Evolutionary conservation across 176 grass and related monocot genomes (phyloP).

Genomic region (Poa annua): DNA sequence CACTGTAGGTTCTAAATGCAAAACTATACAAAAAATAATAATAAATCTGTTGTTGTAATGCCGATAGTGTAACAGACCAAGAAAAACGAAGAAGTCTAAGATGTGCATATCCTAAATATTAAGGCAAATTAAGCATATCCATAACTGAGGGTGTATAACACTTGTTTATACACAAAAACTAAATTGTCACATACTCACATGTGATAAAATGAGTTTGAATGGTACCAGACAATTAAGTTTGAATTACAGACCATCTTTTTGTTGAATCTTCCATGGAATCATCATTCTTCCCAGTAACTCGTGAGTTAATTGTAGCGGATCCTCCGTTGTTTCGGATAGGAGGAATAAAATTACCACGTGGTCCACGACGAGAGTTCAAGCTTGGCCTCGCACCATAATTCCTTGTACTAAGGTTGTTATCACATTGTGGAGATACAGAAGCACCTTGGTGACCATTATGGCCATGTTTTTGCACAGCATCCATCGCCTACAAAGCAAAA

Average conservation of each 20-base stretch:
- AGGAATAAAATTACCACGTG: slow-evolving; percentile 90
- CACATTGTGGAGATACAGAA: slow-evolving; percentile 72
- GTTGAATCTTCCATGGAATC: slow-evolving; percentile 91
- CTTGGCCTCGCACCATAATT: slow-evolving; percentile 76
- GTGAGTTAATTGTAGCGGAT: slow-evolving; percentile 55
- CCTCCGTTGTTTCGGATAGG: slow-evolving; percentile 87
- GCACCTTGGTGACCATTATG: slow-evolving; percentile 51
- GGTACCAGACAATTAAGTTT: slow-evolving; percentile 9
- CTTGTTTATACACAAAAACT: neutral
- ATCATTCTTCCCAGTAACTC: slow-evolving; percentile 71
- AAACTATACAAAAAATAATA: neutral
- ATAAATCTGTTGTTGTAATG: neutral
- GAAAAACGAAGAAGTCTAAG: neutral
- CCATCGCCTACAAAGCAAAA: slow-evolving; percentile 60
- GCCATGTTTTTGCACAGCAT: slow-evolving; percentile 60
- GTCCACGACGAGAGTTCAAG: slow-evolving; percentile 73
- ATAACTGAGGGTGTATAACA: neutral
- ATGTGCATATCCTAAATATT: slow-evolving; percentile 3
- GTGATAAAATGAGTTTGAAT: slow-evolving; percentile 32
- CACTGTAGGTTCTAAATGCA: neutral
- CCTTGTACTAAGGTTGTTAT: slow-evolving; percentile 58
- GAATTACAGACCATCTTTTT: slow-evolving; percentile 82
- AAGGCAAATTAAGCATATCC: neutral
- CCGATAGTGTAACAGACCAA: neutral
- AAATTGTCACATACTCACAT: slow-evolving; percentile 29